These are phyloP conservation scores for Osmanthus fragrans DNA, from an alignment of 257 asterid species.

Conservation along the genomic window DNA sequence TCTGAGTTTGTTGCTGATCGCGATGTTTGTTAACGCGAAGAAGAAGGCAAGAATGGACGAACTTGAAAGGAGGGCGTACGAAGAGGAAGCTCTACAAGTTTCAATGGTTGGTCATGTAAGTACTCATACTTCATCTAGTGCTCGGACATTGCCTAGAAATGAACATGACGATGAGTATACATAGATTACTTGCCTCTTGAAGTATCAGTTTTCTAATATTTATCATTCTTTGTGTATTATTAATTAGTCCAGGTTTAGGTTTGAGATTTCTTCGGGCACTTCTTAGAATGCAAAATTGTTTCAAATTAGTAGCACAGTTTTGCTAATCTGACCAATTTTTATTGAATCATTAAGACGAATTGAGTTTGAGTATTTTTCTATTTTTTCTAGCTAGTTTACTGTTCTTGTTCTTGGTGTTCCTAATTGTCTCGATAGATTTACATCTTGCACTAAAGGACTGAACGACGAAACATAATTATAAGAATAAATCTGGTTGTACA, in stretches of 20 bases:
- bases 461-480: too few relatives aligned
- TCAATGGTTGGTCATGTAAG: conserved; percentile 98
- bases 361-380: not conserved
- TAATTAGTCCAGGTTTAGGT: conserved; percentile 29
- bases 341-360: conserved; percentile 9
- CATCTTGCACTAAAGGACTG: too few relatives aligned
- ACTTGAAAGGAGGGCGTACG: conserved; percentile 81
- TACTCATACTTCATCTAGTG: conserved; percentile 64
- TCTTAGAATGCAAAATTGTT: conserved; percentile 22
- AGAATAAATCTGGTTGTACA: too few relatives aligned
- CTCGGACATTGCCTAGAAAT: conserved; percentile 66
- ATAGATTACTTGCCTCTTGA: conserved; percentile 33
- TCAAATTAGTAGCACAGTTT: conserved; percentile 20
- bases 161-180: conserved; percentile 49
- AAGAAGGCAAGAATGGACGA: conserved; percentile 89
- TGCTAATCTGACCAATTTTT: conserved; percentile 26
- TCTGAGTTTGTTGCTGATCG: conserved; percentile 58
- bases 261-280: not conserved
- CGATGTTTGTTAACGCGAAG: conserved; percentile 68
- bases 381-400: not conserved
- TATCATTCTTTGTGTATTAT: conserved; percentile 26
- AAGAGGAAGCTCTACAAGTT: conserved; percentile 90
- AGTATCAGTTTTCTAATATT: not conserved
- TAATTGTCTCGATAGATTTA: not conserved
- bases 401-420: not conserved